Evolutionary conservation across 208 protist genomes (phyloP).

Genomic region (Phytomonas sp.): DNA sequence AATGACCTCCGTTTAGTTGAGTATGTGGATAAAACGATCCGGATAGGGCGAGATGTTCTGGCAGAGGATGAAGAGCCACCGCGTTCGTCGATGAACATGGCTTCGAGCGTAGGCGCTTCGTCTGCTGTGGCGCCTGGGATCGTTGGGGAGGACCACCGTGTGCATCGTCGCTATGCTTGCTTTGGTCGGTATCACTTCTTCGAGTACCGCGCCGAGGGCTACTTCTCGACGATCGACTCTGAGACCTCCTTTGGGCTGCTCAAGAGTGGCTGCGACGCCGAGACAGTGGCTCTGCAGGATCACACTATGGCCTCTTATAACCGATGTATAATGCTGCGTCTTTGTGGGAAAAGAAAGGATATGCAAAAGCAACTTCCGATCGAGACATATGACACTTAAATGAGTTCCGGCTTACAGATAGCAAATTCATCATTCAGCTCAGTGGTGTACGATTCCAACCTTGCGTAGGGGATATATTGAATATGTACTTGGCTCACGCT

Average conservation of each 20-base stretch:
- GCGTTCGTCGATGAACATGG: not conserved
- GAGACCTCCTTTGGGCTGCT: slow-evolving; percentile 49
- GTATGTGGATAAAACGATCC: slow-evolving; percentile 34
- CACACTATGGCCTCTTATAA: slow-evolving; percentile 67
- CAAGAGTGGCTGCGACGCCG: slow-evolving; percentile 35
- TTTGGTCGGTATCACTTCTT: slow-evolving; percentile 77
- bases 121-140: slow-evolving; percentile 4
- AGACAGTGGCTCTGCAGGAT: slow-evolving; percentile 22
- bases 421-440: not conserved
- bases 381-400: not conserved
- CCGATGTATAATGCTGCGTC: slow-evolving; percentile 43
- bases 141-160: slow-evolving; percentile 12
- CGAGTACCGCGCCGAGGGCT: slow-evolving; percentile 28
- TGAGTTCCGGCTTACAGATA: not conserved
- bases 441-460: not conserved
- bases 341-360: slow-evolving; percentile 27
- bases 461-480: not conserved
- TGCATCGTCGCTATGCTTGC: slow-evolving; percentile 54
- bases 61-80: slow-evolving; percentile 17
- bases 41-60: slow-evolving; percentile 24
- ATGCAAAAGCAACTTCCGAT: not conserved
- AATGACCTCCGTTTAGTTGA: slow-evolving; percentile 11
- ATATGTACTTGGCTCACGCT: too few relatives aligned
- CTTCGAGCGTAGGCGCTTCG: not conserved
- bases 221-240: slow-evolving; percentile 54